Percentiles rank a stretch among this genome's conserved stretches.
phyloP scores from a whole-genome alignment of 176 grass and related monocot genomes.

The Canna indica region DNA sequence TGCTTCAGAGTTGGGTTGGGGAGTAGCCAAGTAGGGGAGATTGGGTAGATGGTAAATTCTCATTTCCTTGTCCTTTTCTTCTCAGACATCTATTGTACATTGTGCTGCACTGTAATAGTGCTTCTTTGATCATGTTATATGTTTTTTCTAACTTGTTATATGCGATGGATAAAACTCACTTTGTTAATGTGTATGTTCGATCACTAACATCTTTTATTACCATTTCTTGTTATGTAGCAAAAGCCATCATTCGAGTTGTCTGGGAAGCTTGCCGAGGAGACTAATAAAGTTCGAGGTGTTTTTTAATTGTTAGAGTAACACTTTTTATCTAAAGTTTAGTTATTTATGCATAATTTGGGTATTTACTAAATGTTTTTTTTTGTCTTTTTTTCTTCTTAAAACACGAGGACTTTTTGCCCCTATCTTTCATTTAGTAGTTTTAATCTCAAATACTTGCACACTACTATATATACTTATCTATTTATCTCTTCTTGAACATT shows the following conservation, averaged over 20 bases:
- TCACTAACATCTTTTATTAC: constrained; percentile 2
- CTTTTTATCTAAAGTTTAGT: background rate
- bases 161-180: background rate
- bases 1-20: too few species aligned
- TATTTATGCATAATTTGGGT: background rate
- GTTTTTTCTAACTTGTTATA: background rate
- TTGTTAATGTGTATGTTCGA: background rate
- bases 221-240: constrained; percentile 44
- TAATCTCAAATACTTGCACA: background rate
- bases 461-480: background rate
- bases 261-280: constrained; percentile 97
- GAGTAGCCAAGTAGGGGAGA: too few species aligned
- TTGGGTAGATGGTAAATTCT: background rate
- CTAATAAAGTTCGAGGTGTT: constrained; percentile 83
- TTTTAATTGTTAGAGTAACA: background rate
- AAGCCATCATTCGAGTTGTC: constrained; percentile 96
- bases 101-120: too few species aligned
- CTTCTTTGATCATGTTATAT: background rate
- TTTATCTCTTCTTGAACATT: constrained; percentile 5
- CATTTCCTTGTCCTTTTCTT: background rate
- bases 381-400: background rate
- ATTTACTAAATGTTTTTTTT: background rate
- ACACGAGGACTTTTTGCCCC: background rate
- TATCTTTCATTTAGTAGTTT: background rate
- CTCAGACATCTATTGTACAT: background rate